phyloP scores from a whole-genome alignment of 2,329 filamentous ascomycete genomes.

The Aspergillus pseudotamarii region DNA sequence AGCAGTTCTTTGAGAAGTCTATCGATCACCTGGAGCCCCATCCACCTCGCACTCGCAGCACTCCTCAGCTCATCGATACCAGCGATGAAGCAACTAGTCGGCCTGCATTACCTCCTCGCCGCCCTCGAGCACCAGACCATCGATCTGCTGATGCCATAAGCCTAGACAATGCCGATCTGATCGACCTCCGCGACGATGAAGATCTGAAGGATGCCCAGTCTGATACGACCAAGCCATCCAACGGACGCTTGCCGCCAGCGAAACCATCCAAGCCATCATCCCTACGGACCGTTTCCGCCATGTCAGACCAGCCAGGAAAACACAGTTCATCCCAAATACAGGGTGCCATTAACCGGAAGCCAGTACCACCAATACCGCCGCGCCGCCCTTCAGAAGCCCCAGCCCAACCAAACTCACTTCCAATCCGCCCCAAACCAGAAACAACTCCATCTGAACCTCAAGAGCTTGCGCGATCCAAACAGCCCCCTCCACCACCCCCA shows the following conservation, averaged over 20 bases:
- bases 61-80: constrained; percentile 28
- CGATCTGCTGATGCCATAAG: constrained; percentile 24
- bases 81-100: constrained; percentile 33
- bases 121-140: constrained; percentile 24
- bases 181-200: constrained; percentile 44
- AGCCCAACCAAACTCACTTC: constrained; percentile 27
- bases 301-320: constrained; percentile 20
- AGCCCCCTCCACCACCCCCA: constrained; percentile 33
- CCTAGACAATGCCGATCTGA: constrained; percentile 37
- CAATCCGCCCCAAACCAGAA: constrained; percentile 26
- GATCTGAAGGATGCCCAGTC: constrained; percentile 15
- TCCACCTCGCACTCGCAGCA: constrained; percentile 27
- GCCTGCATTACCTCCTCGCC: constrained; percentile 45
- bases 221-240: constrained; percentile 21
- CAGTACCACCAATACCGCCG: constrained; percentile 42
- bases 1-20: constrained; percentile 77
- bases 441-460: constrained; percentile 6
- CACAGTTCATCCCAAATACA: constrained; percentile 14
- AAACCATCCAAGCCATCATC: constrained; percentile 50
- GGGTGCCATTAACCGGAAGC: constrained; percentile 36
- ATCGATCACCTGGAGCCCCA: constrained; percentile 38
- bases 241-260: constrained; percentile 36
- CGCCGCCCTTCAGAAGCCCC: constrained; percentile 27
- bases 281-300: constrained; percentile 38
- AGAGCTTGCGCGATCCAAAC: constrained; percentile 25